These are phyloP conservation scores for Gilbertella persicaria DNA, from an alignment of 371 early-diverging fungal species.

Conservation along the genomic window DNA sequence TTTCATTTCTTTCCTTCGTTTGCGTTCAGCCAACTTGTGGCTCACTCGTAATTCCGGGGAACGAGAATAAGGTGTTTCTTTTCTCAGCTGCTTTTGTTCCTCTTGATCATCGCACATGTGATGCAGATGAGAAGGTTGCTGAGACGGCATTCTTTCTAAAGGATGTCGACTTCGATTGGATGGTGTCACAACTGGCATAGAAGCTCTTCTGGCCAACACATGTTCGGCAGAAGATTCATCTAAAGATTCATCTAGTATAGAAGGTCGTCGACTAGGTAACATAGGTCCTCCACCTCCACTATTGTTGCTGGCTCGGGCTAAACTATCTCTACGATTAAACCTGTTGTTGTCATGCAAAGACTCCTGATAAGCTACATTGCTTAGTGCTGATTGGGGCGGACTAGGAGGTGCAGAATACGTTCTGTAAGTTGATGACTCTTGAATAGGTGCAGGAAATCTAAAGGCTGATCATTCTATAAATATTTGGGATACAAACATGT, in stretches of 20 bases:
- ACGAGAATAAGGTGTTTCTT: constrained; percentile 69
- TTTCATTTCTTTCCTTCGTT: constrained; percentile 86
- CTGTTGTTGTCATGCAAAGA: constrained; percentile 17
- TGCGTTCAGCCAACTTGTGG: constrained; percentile 86
- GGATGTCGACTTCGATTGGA: background rate
- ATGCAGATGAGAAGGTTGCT: constrained; percentile 1
- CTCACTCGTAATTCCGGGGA: constrained; percentile 68
- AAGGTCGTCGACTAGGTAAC: constrained; percentile 33
- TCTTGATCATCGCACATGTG: background rate
- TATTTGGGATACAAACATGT: no score
- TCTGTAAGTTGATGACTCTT: constrained; percentile 41
- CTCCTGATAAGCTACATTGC: constrained; percentile 14
- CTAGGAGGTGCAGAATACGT: constrained; percentile 62
- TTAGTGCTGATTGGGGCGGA: constrained; percentile 43
- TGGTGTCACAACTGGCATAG: constrained; percentile 49
- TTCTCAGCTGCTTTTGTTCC: constrained; percentile 8
- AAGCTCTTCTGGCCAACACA: constrained; percentile 44
- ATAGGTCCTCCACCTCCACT: constrained; percentile 24
- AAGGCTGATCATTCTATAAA: no score
- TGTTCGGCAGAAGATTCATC: constrained; percentile 12
- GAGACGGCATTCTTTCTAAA: background rate
- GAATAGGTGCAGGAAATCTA: constrained; percentile 42
- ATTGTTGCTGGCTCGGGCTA: constrained; percentile 11
- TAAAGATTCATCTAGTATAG: constrained; percentile 26
- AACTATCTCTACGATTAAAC: constrained; percentile 23